phyloP scores from a whole-genome alignment of 2,329 filamentous ascomycete species.

The Stachybotrys chlorohalonatus region DNA sequence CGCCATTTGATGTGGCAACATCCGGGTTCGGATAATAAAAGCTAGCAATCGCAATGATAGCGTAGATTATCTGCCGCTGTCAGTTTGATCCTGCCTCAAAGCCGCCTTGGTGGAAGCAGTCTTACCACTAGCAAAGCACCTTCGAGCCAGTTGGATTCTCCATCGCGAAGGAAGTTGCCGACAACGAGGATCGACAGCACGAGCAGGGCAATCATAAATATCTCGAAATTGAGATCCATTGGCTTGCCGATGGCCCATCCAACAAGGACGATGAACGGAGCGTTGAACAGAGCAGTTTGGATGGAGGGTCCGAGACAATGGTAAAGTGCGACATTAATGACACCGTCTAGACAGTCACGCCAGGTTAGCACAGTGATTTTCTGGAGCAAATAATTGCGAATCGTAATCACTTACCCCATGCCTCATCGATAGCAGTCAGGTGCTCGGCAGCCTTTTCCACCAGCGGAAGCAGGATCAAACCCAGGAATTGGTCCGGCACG shows the following conservation, averaged over 20 bases:
- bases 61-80: constrained; percentile 23
- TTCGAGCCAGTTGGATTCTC: constrained; percentile 69
- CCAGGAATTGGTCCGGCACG: constrained; percentile 22
- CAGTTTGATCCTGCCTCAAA: neutral
- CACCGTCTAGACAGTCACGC: constrained; percentile 31
- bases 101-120: rapidly evolving
- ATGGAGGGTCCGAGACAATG: constrained; percentile 67
- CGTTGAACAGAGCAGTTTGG: constrained; percentile 68
- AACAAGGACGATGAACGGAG: constrained; percentile 61
- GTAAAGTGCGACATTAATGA: constrained; percentile 61
- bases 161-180: constrained; percentile 65
- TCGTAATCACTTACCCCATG: constrained; percentile 34
- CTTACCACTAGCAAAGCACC: constrained; percentile 57
- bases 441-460: constrained; percentile 67
- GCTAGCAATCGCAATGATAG: constrained; percentile 34
- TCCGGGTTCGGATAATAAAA: constrained; percentile 36
- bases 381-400: neutral
- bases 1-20: constrained; percentile 22
- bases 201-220: constrained; percentile 65
- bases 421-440: constrained; percentile 60
- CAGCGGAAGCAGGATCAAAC: constrained; percentile 56
- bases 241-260: constrained; percentile 57
- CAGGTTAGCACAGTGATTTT: neutral
- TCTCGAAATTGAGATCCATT: constrained; percentile 66
- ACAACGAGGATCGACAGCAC: constrained; percentile 68